These are phyloP conservation scores for Xylaria longipes DNA, from an alignment of 495 filamentous ascomycete genomes.

Conservation along the genomic window DNA sequence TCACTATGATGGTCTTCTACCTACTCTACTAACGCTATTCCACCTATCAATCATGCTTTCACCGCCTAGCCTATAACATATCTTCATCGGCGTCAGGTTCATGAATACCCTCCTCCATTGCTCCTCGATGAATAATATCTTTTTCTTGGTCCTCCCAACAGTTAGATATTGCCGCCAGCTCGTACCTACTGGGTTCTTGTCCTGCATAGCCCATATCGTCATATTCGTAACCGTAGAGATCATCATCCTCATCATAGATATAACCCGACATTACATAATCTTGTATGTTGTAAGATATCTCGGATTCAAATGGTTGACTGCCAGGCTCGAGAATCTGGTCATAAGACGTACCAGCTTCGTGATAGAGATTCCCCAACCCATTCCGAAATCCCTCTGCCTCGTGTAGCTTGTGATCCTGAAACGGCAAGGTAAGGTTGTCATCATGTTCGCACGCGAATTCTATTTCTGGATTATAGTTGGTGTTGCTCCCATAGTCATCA, in stretches of 20 bases:
- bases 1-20: background rate
- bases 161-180: background rate
- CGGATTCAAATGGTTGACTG: background rate
- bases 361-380: background rate
- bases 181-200: background rate
- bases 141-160: background rate
- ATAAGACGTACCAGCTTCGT: background rate
- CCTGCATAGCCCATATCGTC: background rate
- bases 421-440: background rate
- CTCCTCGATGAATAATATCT: background rate
- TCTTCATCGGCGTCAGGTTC: background rate
- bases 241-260: conserved; percentile 1
- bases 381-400: background rate
- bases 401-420: background rate
- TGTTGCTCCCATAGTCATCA: conserved; percentile 7
- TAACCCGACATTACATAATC: conserved; percentile 13
- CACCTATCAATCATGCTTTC: background rate
- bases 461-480: background rate
- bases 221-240: background rate
- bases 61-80: background rate
- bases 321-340: background rate
- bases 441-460: background rate
- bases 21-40: background rate
- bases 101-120: background rate
- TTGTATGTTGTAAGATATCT: background rate